phyloP scores from a whole-genome alignment of 2,329 filamentous ascomycete genomes.

The Colletotrichum truncatum region DNA sequence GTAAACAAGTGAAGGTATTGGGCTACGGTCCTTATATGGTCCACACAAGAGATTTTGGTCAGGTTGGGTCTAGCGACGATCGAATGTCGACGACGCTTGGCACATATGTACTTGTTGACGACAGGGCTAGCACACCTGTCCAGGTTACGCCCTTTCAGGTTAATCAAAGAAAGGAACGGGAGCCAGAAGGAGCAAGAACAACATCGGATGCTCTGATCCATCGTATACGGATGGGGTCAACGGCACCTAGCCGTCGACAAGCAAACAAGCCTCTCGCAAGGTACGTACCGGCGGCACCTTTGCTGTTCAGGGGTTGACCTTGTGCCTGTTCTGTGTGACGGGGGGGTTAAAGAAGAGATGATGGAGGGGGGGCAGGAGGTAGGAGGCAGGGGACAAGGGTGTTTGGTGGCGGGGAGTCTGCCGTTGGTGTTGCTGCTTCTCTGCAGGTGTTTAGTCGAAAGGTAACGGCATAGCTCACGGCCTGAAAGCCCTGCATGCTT shows the following conservation, averaged over 20 bases:
- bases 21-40: slow-evolving; percentile 15
- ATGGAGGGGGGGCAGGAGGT: background rate
- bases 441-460: no score
- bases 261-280: slow-evolving; percentile 11
- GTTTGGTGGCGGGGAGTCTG: background rate
- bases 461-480: background rate
- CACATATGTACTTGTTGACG: slow-evolving; percentile 14
- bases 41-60: slow-evolving; percentile 15
- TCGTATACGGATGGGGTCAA: slow-evolving; percentile 2
- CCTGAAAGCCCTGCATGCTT: slow-evolving; percentile 7
- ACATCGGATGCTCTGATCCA: slow-evolving; percentile 23
- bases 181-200: slow-evolving; percentile 3
- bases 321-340: slow-evolving; percentile 11
- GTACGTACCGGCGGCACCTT: background rate
- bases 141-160: background rate
- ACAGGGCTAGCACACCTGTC: slow-evolving; percentile 3
- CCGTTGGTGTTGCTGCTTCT: background rate
- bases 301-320: slow-evolving; percentile 4
- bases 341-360: slow-evolving; percentile 27
- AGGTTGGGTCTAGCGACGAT: slow-evolving; percentile 5
- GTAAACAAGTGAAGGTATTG: background rate
- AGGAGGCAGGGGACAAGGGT: background rate
- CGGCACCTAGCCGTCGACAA: slow-evolving; percentile 13
- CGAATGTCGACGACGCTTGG: background rate
- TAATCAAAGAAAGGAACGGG: slow-evolving; percentile 28